These are phyloP conservation scores for Suillus sp. DNA, from an alignment of 768 basidiomycete genomes.

Conservation along the genomic window DNA sequence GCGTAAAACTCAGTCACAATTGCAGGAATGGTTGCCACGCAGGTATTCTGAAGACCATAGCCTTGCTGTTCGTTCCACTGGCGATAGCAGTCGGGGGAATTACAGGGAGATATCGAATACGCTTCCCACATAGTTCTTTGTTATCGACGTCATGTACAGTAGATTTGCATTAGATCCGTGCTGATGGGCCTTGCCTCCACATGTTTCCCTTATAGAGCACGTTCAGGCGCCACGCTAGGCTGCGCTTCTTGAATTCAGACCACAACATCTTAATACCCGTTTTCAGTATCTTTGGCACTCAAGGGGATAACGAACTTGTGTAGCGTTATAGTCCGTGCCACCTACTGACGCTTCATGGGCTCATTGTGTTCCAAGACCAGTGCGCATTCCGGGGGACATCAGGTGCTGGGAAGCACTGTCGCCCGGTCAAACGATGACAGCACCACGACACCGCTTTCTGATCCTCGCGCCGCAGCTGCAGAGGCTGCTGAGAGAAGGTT, in stretches of 20 bases:
- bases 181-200: neutral
- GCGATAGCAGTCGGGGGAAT: slow-evolving; percentile 39
- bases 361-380: slow-evolving; percentile 57
- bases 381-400: slow-evolving; percentile 45
- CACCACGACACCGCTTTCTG: slow-evolving; percentile 23
- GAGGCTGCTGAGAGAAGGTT: slow-evolving; percentile 63
- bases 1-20: slow-evolving; percentile 18
- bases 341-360: slow-evolving; percentile 43
- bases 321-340: neutral
- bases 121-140: slow-evolving; percentile 23
- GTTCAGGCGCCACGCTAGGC: neutral
- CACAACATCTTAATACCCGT: slow-evolving; percentile 10
- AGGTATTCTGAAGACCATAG: slow-evolving; percentile 56
- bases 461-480: slow-evolving; percentile 58
- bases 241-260: slow-evolving; percentile 9
- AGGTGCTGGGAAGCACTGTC: slow-evolving; percentile 47
- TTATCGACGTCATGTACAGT: neutral
- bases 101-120: slow-evolving; percentile 47
- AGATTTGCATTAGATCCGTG: neutral
- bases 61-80: slow-evolving; percentile 32
- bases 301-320: neutral
- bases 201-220: slow-evolving; percentile 2
- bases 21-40: slow-evolving; percentile 45
- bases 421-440: slow-evolving; percentile 29
- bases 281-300: slow-evolving; percentile 5